These are phyloP conservation scores for Oryza punctata DNA, from an alignment of 176 grass and related monocot genomes.

Conservation along the genomic window DNA sequence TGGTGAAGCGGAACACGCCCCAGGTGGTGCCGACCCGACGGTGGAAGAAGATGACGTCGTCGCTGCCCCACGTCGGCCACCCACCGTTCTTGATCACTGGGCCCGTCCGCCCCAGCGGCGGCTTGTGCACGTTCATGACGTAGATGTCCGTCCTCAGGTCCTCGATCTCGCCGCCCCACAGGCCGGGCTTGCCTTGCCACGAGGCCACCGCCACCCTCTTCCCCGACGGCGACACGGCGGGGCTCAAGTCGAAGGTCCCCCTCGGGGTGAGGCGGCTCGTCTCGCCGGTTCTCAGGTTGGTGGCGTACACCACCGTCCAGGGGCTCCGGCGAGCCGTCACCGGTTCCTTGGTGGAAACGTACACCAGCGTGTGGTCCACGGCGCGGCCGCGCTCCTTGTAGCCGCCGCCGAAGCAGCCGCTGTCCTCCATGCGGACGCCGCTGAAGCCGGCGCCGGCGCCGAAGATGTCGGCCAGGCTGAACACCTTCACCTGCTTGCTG, in stretches of 20 bases:
- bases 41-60: constrained; percentile 55
- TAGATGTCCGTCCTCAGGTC: constrained; percentile 35
- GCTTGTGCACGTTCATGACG: constrained; percentile 41
- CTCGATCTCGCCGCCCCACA: constrained; percentile 51
- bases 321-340: constrained; percentile 22
- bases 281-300: constrained; percentile 31
- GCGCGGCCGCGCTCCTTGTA: background rate
- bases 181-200: background rate
- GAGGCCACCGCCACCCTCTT: constrained; percentile 44
- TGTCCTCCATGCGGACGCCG: constrained; percentile 43
- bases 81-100: constrained; percentile 30
- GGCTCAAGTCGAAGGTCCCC: constrained; percentile 41
- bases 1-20: constrained; percentile 27
- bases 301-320: constrained; percentile 47
- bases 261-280: constrained; percentile 36
- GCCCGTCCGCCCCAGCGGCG: background rate
- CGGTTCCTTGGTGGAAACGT: constrained; percentile 48
- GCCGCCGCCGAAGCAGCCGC: constrained; percentile 40
- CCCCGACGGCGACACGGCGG: constrained; percentile 41
- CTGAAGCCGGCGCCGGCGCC: constrained; percentile 20
- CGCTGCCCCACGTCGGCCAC: constrained; percentile 56
- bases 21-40: background rate
- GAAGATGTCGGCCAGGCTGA: constrained; percentile 37
- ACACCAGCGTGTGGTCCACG: constrained; percentile 28
- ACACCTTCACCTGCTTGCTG: background rate